Percentiles rank a stretch among this genome's conserved stretches.
phyloP scores from a whole-genome alignment of 139 green algal genomes.

The Chlorella sp. region DNA sequence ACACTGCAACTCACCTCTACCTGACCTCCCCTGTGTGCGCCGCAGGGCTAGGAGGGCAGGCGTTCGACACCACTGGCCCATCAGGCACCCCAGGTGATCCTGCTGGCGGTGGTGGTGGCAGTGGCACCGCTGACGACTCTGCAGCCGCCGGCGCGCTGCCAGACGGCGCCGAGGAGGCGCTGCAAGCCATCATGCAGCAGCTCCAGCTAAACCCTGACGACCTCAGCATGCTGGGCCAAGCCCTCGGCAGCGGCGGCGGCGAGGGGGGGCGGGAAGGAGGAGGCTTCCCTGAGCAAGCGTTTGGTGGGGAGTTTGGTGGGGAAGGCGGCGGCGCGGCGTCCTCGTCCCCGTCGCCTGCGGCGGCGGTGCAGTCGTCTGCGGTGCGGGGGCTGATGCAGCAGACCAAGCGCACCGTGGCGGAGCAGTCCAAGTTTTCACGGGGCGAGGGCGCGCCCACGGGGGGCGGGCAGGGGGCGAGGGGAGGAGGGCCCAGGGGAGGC shows the following conservation, averaged over 20 bases:
- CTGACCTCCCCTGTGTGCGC: not conserved
- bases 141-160: not conserved
- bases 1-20: not conserved
- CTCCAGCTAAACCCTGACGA: not conserved
- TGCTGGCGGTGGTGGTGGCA: too few species aligned
- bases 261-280: not conserved
- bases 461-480: not conserved
- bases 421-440: slow-evolving; percentile 25
- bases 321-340: too few species aligned
- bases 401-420: slow-evolving; percentile 33
- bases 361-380: slow-evolving; percentile 5
- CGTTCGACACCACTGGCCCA: not conserved
- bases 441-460: slow-evolving; percentile 9
- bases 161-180: not conserved
- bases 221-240: not conserved
- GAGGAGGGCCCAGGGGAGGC: not conserved
- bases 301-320: not conserved
- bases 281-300: not conserved
- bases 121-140: too few species aligned
- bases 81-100: not conserved
- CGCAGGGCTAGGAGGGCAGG: not conserved
- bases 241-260: slow-evolving; percentile 4
- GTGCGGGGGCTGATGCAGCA: slow-evolving; percentile 36
- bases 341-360: too few species aligned
- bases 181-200: not conserved